Percentiles rank a stretch among this genome's conserved stretches.
Evolutionary conservation across 805 yeast genomes (phyloP).

Genomic region (Candida ipomoeae): DNA sequence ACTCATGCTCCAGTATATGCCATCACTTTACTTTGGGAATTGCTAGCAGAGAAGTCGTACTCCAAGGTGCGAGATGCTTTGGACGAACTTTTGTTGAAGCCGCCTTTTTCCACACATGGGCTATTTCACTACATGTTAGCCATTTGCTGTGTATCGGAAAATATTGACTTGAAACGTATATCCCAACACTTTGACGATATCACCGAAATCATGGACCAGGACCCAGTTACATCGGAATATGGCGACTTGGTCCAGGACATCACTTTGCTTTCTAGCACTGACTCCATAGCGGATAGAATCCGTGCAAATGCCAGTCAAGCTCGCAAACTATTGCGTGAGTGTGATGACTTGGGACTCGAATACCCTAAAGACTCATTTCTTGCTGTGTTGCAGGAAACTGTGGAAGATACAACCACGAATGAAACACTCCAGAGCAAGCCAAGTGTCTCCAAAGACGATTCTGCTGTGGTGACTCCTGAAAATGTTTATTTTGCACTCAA

Average conservation of each 20-base stretch:
- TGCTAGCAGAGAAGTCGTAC: conserved; percentile 34
- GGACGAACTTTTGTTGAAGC: conserved; percentile 36
- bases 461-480: no score
- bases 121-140: conserved; percentile 34
- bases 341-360: conserved; percentile 23
- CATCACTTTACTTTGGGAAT: conserved; percentile 40
- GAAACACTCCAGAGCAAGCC: no score
- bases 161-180: conserved; percentile 14
- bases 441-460: background rate
- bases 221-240: conserved; percentile 2
- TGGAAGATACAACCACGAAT: background rate
- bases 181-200: conserved; percentile 6
- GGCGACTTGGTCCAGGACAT: conserved; percentile 18
- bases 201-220: conserved; percentile 3
- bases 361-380: conserved; percentile 20
- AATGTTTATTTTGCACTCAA: background rate
- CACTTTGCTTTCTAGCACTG: conserved; percentile 13
- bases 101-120: conserved; percentile 43
- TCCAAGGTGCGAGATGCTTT: conserved; percentile 30
- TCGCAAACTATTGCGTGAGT: conserved; percentile 14
- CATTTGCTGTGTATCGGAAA: conserved; percentile 26
- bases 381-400: background rate
- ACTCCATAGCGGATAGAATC: conserved; percentile 11
- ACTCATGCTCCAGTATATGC: conserved; percentile 40
- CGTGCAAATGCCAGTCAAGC: conserved; percentile 7